Base-by-base conservation (phyloP, 2,329 filamentous ascomycete species). In the Penicillium brasilianum region DNA sequence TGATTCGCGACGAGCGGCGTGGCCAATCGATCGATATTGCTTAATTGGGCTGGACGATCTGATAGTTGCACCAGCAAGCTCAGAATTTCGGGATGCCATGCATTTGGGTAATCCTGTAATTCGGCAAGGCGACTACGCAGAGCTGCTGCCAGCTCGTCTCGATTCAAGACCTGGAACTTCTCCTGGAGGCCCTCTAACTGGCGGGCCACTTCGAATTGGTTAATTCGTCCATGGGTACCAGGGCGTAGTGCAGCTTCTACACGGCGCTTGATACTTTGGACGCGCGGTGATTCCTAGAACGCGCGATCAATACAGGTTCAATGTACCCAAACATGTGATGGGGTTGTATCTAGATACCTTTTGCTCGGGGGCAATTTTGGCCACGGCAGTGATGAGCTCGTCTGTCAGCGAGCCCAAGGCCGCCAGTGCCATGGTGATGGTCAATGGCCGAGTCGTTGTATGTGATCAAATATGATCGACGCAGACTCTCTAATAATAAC, bases 1-100 rank as follows among this genome's bases (percentile, higher is more conserved):
- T 44, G n/a, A 25, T 53, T 58, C 20, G 41, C 13, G 8, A 11
- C 9, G 16, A 80, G 81, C 2, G 90, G 76, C 1, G 79, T 74
- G 18, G 88, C 82, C n/a, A 95, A 78, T 63, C 87, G 84, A 43
- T 85, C 82, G 0, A 94, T 77, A 4, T 81, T 85, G 0, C 91
- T 87, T 55, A 92, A 89, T 55, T 88, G 84, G 0, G 88, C 85
- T 2, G 95, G 94, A 56, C 88, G 85, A 68, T 97, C 89, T 1
- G 94, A 94, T 0, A 98, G 85, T 62, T 92, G 86, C 8, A 98
- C 81, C 11, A 98, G 78, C 0, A 98, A 77, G 53, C 90, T 88
- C 14, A 98, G 80, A 14, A 91, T 83, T 68, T 98, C 95, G 0
- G 93, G 93, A 6, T 87, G 87, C 85, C 87, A 94, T 76, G 87